Conservation (phyloP, 352 stramenopile species). For the Phytopythium litorale region DNA sequence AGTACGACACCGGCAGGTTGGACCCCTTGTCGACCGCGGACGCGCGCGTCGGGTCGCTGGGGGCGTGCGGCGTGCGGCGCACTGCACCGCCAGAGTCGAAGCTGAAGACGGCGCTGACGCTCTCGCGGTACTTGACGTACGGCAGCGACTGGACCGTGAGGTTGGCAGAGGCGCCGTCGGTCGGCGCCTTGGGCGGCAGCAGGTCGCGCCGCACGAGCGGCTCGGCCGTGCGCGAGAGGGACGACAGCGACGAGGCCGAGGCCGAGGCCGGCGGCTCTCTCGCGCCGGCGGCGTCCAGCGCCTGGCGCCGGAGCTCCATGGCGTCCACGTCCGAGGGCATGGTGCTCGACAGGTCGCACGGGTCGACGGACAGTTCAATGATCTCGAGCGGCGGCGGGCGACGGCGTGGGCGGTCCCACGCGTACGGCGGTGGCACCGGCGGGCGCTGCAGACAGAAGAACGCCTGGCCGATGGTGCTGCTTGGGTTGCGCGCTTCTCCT, state of each 20-base stretch:
- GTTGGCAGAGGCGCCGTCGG: conserved; percentile 1
- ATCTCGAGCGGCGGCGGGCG: conserved; percentile 8
- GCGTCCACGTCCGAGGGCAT: conserved; percentile 27
- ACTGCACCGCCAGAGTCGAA: conserved; percentile 36
- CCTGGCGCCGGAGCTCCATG: conserved; percentile 5
- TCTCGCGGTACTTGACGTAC: conserved; percentile 61
- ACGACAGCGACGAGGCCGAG: conserved; percentile 4
- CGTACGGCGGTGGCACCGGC: conserved; percentile 23
- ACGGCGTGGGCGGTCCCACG: conserved; percentile 5
- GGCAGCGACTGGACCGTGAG: conserved; percentile 63
- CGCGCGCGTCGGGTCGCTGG: conserved; percentile 31
- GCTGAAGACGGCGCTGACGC: conserved; percentile 47
- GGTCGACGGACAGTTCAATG: conserved; percentile 11
- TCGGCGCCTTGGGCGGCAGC: conserved; percentile 5
- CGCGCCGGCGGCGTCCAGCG: conserved; percentile 5
- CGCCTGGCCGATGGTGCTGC: conserved; percentile 48
- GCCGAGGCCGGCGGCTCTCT: neutral
- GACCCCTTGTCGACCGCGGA: conserved; percentile 31
- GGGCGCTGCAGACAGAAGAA: conserved; percentile 47
- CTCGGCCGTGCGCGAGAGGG: conserved; percentile 10
- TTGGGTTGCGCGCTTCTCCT: conserved; percentile 18
- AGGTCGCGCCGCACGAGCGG: conserved; percentile 6
- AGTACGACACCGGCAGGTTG: conserved; percentile 64
- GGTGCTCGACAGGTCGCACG: conserved; percentile 19
- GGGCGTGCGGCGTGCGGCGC: conserved; percentile 42